Percentiles rank a stretch among this genome's conserved stretches.
phyloP scores from a whole-genome alignment of 306 rosid genomes.

The Datisca glomerata region DNA sequence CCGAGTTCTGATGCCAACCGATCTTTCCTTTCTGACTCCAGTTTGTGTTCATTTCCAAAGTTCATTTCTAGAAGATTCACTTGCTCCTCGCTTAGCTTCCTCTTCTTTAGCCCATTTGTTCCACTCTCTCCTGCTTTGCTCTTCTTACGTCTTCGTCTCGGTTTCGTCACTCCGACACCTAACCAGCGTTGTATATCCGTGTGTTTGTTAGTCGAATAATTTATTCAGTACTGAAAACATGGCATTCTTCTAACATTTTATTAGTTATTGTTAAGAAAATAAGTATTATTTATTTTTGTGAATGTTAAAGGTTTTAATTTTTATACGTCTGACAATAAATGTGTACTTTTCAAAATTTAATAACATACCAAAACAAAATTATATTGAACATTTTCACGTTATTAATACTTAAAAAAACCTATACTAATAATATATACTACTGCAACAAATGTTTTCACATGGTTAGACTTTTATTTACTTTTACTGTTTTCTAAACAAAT shows the following conservation, averaged over 20 bases:
- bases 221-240: neutral
- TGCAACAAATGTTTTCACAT: too few species aligned
- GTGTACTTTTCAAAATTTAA: too few species aligned
- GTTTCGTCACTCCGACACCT: slow-evolving; percentile 36
- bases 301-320: too few species aligned
- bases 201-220: neutral
- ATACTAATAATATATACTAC: too few species aligned
- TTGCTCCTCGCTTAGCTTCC: slow-evolving; percentile 67
- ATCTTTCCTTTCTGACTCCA: slow-evolving; percentile 78
- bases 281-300: too few species aligned
- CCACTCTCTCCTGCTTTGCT: slow-evolving; percentile 36
- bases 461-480: too few species aligned
- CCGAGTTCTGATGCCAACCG: slow-evolving; percentile 68
- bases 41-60: slow-evolving; percentile 67
- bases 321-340: too few species aligned
- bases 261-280: too few species aligned
- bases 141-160: slow-evolving; percentile 55
- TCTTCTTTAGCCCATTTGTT: slow-evolving; percentile 32
- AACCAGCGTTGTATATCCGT: neutral
- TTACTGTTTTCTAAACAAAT: too few species aligned
- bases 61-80: slow-evolving; percentile 47
- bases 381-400: too few species aligned
- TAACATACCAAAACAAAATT: too few species aligned
- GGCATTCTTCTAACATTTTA: neutral
- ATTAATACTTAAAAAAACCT: too few species aligned